A percentile compares a stretch with the other conserved stretches of the same genome.
Conservation (phyloP, 306 rosid species). For the Quercus ilex region DNA sequence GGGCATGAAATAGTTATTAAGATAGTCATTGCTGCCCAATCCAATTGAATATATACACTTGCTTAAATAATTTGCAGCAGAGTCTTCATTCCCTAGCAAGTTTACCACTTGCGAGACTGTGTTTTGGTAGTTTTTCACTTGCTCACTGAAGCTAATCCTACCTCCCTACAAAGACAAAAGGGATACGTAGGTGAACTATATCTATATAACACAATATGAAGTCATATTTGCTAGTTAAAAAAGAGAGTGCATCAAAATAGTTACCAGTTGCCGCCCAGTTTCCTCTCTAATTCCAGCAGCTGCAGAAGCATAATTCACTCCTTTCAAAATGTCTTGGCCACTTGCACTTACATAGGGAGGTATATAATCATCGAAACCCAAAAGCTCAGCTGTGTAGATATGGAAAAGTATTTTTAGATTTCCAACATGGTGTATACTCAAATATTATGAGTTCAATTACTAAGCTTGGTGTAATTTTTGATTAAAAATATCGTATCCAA, state of each 20-base stretch:
- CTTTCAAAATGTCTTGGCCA: constrained; percentile 62
- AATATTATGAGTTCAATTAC: neutral
- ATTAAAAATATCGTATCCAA: too few species aligned
- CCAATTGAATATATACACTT: constrained; percentile 86
- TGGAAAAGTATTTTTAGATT: neutral
- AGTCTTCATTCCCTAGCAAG: constrained; percentile 49
- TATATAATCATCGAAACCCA: constrained; percentile 74
- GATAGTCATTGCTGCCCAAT: constrained; percentile 93
- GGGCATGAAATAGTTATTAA: constrained; percentile 97
- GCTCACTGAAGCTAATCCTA: constrained; percentile 76
- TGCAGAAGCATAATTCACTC: constrained; percentile 94
- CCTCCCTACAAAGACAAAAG: constrained; percentile 52
- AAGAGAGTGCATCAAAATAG: neutral
- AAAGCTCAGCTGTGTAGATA: constrained; percentile 57
- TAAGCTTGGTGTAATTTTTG: neutral
- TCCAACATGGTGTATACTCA: neutral
- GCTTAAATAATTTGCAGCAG: constrained; percentile 57
- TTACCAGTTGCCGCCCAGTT: constrained; percentile 90
- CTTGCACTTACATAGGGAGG: constrained; percentile 58
- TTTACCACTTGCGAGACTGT: constrained; percentile 68
- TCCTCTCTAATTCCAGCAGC: constrained; percentile 98
- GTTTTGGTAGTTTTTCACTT: constrained; percentile 69
- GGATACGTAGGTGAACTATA: neutral
- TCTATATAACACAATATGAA: neutral
- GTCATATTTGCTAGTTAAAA: neutral